Evolutionary conservation across 2,329 filamentous ascomycete species (phyloP), one percentile per base, ranked within the genome.

Genomic region (Penicillium frequentans): DNA sequence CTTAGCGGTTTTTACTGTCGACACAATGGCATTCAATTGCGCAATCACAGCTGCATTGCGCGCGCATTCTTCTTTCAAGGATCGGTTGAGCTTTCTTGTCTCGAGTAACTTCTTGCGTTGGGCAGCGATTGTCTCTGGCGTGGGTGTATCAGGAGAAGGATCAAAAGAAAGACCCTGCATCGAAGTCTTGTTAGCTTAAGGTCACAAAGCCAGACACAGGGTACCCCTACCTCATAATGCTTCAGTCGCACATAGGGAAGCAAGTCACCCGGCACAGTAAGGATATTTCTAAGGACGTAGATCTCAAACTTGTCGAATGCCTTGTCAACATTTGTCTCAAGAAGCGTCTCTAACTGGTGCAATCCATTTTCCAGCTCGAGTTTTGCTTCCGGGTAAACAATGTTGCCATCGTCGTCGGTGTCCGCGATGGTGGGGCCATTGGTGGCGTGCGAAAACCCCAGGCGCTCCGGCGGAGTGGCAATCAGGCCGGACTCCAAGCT

Each of bases 241-340:
- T 85, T 84, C 62, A 99, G 79, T 52, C 89, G 82, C 62, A 98
- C 87, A 86, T 90, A 97, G 56, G 85, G 84, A 67, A 90, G 78
- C 47, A 88, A 80, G 60, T 93, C 90, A 27, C 87, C 85, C 49
- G 85, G 85, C 39, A 93, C 85, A 42, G 84, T 88, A 61, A 95
- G 77, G 65, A 93, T 90, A 71, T 97, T 97, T 63, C 91, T 83
- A 79, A 99, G 82, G 51, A 91, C 88, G 77, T 93, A 97, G 55
- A 99, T 90, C 79, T 95, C 90, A 68, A 93, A 89, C 62, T 89
- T 87, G 78, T 95, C 90, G 70, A 93, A 93, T 64, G 90, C 90
- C 74, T 88, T 90, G 75, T 95, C 90, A 62, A 93, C 90, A 67
- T 87, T 89, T 45, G 89, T 85, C 74, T 90, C 91, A 27, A 93